Evolutionary conservation across 768 basidiomycete genomes (phyloP), one percentile per base, ranked within the genome.

Genomic region (Hericium erinaceus): DNA sequence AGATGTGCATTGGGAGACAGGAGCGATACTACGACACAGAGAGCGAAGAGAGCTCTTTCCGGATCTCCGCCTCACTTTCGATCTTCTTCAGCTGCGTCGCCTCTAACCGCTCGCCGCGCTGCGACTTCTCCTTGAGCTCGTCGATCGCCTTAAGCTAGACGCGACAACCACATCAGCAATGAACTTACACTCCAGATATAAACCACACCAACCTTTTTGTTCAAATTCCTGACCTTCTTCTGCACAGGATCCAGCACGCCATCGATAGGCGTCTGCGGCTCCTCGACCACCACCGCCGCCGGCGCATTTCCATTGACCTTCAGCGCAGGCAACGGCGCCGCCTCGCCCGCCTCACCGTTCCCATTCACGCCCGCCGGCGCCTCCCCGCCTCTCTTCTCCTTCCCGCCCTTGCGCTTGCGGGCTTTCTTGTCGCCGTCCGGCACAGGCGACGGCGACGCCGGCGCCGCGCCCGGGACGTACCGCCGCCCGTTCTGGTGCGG

Each of bases 11-110:
- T 33, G 33, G 33, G 33, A 4, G 33, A 33, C 33, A 2, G 33
- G 33, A 33, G 7, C 5, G 33, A 33, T 33, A 33, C 33, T 33
- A 33, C 33, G 33, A 33, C 33, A 33, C 33, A 6, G 33, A 57
- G 9, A 78, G 68, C 24, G 64, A 62, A 11, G 76, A 69, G 51
- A 98, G 81, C 74, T 97, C 95, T 67, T 83, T 84, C 65, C 83
- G 76, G 66, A 98, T 92, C 59, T 89, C 89, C 9, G 68, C 79
- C 71, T 98, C 95, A 9, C 86, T 85, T 44, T 97, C 94, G 65
- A 98, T 95, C 82, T 99, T 99, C 82, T 89, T 90, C 64, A 95
- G 75, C 72, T 99, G 95, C 16, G 95, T 99, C 57, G 85, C 86
- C 71, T 99, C 95, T 33, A 99, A 78, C 56, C 87, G 82, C 70